A percentile compares a stretch with the other conserved stretches of the same genome.
These are phyloP conservation scores for Botrytis cinerea DNA, from an alignment of 2,329 filamentous ascomycete species.

Conservation along the genomic window DNA sequence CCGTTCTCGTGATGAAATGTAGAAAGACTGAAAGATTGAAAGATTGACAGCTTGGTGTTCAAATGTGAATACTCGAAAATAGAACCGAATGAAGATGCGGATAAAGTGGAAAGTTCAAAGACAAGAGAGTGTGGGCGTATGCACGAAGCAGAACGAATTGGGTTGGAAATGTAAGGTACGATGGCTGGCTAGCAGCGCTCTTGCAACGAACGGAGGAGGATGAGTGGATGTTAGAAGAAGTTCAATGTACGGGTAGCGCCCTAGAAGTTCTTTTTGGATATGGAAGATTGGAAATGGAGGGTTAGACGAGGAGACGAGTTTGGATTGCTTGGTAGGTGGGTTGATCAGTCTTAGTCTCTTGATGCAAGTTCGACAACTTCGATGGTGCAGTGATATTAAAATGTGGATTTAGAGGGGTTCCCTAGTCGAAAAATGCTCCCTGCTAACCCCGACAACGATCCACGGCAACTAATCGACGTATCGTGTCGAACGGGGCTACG, in stretches of 20 bases:
- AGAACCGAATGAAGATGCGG: background rate
- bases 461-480: constrained; percentile 18
- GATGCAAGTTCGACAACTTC: background rate
- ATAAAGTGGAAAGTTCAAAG: background rate
- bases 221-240: constrained; percentile 10
- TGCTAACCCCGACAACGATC: constrained; percentile 9
- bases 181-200: constrained; percentile 24
- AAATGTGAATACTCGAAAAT: background rate
- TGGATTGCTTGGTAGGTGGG: background rate
- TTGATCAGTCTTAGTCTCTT: background rate
- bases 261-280: constrained; percentile 19
- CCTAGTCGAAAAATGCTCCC: background rate
- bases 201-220: constrained; percentile 4
- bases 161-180: constrained; percentile 22
- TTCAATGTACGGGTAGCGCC: constrained; percentile 8
- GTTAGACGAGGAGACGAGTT: constrained; percentile 9
- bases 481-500: constrained; percentile 1
- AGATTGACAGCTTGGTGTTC: constrained; percentile 13
- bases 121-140: constrained; percentile 24
- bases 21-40: constrained; percentile 7
- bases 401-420: constrained; percentile 18
- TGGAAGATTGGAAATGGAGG: constrained; percentile 16
- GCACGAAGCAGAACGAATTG: constrained; percentile 16
- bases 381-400: constrained; percentile 17
- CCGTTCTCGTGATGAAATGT: constrained; percentile 22